Evolutionary conservation across 2,329 filamentous ascomycete species (phyloP).

Genomic region (Blastomyces percursus): DNA sequence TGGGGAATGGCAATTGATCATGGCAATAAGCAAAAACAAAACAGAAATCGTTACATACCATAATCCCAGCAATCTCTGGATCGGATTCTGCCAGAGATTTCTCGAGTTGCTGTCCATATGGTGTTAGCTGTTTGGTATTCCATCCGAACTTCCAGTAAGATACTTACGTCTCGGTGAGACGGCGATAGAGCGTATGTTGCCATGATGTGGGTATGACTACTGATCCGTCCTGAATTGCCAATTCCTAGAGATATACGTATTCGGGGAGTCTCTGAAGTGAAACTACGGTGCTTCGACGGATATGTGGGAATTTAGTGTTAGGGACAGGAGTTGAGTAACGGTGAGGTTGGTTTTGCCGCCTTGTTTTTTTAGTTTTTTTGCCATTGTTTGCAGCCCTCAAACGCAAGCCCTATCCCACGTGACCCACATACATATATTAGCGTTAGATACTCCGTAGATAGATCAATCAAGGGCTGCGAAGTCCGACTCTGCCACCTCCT

Average conservation of each 20-base stretch:
- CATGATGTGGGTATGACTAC: slow-evolving; percentile 24
- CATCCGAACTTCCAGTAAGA: neutral
- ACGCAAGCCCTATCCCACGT: too few relatives aligned
- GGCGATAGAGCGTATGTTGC: slow-evolving; percentile 52
- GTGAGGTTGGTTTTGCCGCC: neutral
- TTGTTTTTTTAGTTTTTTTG: neutral
- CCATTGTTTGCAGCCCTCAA: neutral
- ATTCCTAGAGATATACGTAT: neutral
- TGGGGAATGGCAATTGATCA: neutral
- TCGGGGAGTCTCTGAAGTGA: neutral
- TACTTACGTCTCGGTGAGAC: slow-evolving; percentile 54
- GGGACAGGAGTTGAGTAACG: neutral
- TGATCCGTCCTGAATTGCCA: neutral
- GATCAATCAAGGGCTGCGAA: too few relatives aligned
- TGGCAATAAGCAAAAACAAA: slow-evolving; percentile 2
- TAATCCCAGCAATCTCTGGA: slow-evolving; percentile 90
- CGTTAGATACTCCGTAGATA: too few relatives aligned
- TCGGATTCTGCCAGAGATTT: slow-evolving; percentile 85
- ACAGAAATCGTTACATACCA: slow-evolving; percentile 50
- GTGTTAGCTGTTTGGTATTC: slow-evolving; percentile 23
- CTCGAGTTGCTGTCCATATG: slow-evolving; percentile 68
- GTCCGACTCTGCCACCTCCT: too few relatives aligned
- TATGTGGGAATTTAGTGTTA: neutral
- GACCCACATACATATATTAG: too few relatives aligned
- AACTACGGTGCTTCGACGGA: neutral